phyloP scores from a whole-genome alignment of 1,284 basidiomycete genomes.

The Mycena citricolor region DNA sequence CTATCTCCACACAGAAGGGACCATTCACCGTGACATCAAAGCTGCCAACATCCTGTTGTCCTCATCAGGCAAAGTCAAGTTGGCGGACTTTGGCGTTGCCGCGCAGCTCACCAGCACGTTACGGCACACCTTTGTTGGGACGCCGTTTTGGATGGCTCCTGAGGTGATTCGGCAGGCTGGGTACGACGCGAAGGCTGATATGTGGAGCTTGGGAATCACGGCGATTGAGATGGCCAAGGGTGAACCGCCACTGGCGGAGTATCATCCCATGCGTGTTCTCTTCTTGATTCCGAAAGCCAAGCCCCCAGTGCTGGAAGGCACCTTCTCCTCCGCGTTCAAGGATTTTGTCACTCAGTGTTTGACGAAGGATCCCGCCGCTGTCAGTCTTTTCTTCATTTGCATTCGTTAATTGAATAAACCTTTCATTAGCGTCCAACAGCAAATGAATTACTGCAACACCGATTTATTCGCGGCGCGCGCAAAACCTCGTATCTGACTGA shows the following conservation, averaged over 20 bases:
- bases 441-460: constrained; percentile 88
- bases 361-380: constrained; percentile 85
- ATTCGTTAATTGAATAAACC: constrained; percentile 8
- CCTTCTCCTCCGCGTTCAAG: constrained; percentile 84
- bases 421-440: constrained; percentile 79
- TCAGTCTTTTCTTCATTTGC: constrained; percentile 37
- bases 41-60: constrained; percentile 95
- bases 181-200: constrained; percentile 94
- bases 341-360: constrained; percentile 91
- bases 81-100: constrained; percentile 96
- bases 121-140: constrained; percentile 93
- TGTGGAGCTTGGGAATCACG: constrained; percentile 97
- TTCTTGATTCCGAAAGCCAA: constrained; percentile 97
- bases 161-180: constrained; percentile 97
- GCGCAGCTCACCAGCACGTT: constrained; percentile 88
- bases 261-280: constrained; percentile 94
- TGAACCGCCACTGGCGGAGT: constrained; percentile 90
- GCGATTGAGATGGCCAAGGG: constrained; percentile 96
- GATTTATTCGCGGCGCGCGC: constrained; percentile 84
- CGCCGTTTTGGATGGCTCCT: constrained; percentile 98
- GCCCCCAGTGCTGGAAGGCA: constrained; percentile 85
- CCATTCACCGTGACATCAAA: constrained; percentile 98
- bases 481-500: constrained; percentile 83
- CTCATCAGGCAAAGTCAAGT: constrained; percentile 89
- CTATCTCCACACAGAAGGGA: constrained; percentile 92